Percentiles rank a stretch among this genome's conserved stretches.
Conservation (phyloP, 257 asterid genomes). For the Marsdenia floribunda region DNA sequence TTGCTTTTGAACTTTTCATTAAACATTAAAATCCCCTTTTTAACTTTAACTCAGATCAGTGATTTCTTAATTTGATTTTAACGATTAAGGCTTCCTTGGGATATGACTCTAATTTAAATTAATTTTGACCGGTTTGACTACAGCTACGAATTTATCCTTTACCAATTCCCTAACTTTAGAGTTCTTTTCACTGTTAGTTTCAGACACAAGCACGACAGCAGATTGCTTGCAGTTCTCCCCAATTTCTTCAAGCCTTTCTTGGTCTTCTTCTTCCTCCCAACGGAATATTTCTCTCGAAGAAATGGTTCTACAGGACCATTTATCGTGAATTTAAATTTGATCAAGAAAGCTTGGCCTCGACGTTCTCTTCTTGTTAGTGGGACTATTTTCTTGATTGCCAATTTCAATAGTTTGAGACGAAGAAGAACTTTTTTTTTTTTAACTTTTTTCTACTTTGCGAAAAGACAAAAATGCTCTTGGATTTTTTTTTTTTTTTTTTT, state of each 20-base stretch:
- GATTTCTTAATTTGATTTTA: too few relatives aligned
- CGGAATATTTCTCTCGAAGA: conserved; percentile 57
- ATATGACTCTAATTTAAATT: too few relatives aligned
- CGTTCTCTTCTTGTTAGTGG: conserved; percentile 51
- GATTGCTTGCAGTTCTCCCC: conserved; percentile 15
- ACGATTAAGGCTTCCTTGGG: too few relatives aligned
- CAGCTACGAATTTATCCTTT: too few relatives aligned
- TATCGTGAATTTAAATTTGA: conserved; percentile 60
- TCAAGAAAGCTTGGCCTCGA: conserved; percentile 80
- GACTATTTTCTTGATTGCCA: conserved; percentile 19
- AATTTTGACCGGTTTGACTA: too few relatives aligned
- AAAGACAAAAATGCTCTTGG: too few relatives aligned
- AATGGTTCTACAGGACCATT: conserved; percentile 69
- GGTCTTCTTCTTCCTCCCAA: conserved; percentile 46
- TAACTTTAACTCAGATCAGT: too few relatives aligned
- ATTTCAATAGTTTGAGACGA: conserved; percentile 42
- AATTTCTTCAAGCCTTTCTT: conserved; percentile 25
- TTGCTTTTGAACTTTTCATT: too few relatives aligned
- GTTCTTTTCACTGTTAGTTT: conserved; percentile 19
- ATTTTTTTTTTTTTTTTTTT: too few relatives aligned
- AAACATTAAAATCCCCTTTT: too few relatives aligned
- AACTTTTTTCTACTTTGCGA: too few relatives aligned
- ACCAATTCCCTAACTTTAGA: conserved; percentile 15
- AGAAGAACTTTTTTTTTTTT: too few relatives aligned
- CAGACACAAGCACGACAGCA: conserved; percentile 21